Conservation (phyloP, 2,329 filamentous ascomycete species). For the Colletotrichum phormii region DNA sequence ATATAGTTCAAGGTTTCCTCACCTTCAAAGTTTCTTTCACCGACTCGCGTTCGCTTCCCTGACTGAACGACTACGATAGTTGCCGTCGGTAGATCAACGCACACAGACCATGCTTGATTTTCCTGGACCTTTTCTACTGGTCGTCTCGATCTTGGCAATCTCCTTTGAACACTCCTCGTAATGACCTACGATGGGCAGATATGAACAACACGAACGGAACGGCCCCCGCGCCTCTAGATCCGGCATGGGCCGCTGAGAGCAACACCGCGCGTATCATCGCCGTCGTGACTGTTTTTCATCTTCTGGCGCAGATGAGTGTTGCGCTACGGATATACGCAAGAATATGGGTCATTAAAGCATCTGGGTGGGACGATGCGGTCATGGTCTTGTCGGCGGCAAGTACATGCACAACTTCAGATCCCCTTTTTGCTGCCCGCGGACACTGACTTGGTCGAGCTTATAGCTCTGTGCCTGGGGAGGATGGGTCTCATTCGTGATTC, state of each 20-base stretch:
- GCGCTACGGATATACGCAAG: slow-evolving; percentile 8
- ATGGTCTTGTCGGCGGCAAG: slow-evolving; percentile 42
- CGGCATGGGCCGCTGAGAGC: slow-evolving; percentile 41
- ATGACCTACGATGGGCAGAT: slow-evolving; percentile 20
- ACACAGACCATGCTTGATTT: background rate
- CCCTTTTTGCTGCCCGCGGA: background rate
- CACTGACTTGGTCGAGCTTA: background rate
- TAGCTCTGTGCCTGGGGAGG: slow-evolving; percentile 45
- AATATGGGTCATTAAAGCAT: slow-evolving; percentile 9
- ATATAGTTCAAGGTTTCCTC: background rate
- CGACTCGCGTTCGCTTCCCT: background rate
- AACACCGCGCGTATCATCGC: slow-evolving; percentile 40
- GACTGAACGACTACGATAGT: background rate
- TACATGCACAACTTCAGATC: background rate
- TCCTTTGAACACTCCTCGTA: background rate
- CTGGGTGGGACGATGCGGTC: slow-evolving; percentile 27
- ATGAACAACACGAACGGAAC: slow-evolving; percentile 5
- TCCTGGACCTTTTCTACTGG: background rate
- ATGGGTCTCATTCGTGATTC: slow-evolving; percentile 53
- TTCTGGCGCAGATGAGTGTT: slow-evolving; percentile 1
- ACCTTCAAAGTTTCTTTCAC: background rate
- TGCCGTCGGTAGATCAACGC: background rate
- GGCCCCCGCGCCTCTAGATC: background rate
- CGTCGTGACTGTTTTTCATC: slow-evolving; percentile 31
- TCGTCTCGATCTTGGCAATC: background rate